Evolutionary conservation across 495 filamentous ascomycete species (phyloP).

Genomic region (Tirmania nivea): DNA sequence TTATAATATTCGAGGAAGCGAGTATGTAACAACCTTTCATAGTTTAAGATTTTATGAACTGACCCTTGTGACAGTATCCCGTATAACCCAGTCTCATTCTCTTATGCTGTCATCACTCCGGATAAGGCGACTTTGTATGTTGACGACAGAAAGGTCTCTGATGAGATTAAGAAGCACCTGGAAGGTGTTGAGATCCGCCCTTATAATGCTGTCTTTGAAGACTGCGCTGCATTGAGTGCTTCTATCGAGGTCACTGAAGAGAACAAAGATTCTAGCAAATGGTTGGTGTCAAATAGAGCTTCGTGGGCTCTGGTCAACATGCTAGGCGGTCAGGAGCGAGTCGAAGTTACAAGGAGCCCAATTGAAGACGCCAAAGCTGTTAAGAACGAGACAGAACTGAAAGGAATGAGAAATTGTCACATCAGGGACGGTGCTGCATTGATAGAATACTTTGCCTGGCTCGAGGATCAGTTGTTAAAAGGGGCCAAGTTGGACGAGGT

Average conservation of each 20-base stretch:
- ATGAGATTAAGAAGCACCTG: conserved; percentile 49
- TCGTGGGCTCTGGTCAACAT: conserved; percentile 85
- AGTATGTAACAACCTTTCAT: conserved; percentile 31
- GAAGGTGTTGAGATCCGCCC: conserved; percentile 50
- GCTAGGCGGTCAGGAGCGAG: conserved; percentile 68
- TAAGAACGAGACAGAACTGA: conserved; percentile 79
- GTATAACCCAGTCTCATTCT: conserved; percentile 98
- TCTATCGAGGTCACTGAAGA: conserved; percentile 21
- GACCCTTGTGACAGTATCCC: conserved; percentile 40
- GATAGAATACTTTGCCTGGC: conserved; percentile 87
- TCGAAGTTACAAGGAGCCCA: conserved; percentile 72
- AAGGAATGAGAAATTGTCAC: conserved; percentile 88
- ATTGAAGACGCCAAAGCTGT: conserved; percentile 90
- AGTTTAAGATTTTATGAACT: not conserved
- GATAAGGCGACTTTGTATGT: conserved; percentile 68
- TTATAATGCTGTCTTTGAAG: conserved; percentile 64
- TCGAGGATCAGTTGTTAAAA: conserved; percentile 64
- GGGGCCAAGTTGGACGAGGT: conserved; percentile 61
- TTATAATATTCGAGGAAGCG: conserved; percentile 85
- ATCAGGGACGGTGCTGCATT: conserved; percentile 84
- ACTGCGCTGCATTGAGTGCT: conserved; percentile 37
- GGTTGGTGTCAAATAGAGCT: conserved; percentile 65
- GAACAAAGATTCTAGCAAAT: conserved; percentile 30
- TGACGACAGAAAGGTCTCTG: conserved; percentile 51
- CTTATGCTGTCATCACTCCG: conserved; percentile 76